Evolutionary conservation across 495 filamentous ascomycete species (phyloP), one percentile per base, ranked within the genome.

Genomic region (Penicillium nucicola): DNA sequence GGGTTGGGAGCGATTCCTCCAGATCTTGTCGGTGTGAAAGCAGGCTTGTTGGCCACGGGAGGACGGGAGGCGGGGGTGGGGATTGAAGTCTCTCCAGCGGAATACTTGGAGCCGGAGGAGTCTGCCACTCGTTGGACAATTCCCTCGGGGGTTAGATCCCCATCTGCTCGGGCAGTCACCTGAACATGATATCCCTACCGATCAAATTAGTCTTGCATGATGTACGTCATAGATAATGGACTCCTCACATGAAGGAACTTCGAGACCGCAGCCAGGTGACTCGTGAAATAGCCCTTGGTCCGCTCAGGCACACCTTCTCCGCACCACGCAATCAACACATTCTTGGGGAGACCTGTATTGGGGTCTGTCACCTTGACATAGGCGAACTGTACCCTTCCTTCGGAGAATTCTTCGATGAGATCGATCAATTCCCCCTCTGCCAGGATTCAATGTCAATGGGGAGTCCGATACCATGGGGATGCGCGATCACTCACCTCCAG

Each of bases 261-360:
- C 25, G 90, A 84, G 22, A 97, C 90, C 14, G 89, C 84, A 50
- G 89, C 84, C 15, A 92, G 68, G 72, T 99, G 91, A 63, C 90
- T 96, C 30, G 90, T 97, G 61, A 97, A 99, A 65, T 97, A 97
- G 19, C 93, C 93, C 65, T 97, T 97, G 13, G 92, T 97, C 58
- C 92, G 79, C 74, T 97, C 93, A 7, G 93, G 93, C n/a, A 99
- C 93, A 48, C 95, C 95, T 58, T 95, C 92, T 35, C 93, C 93
- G 66, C 93, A 99, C 93, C 93, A 99, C 35, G 84, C 92, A 59
- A 99, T 90, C 42, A 99, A 76, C 35, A 93, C 90, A 65, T 86
- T 87, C 73, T 99, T 99, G 20, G 92, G 89, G 8, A 99, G 77
- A 5, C 84, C 80, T 1, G 88, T 90, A 65, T 99, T 99, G 11